phyloP scores from a whole-genome alignment of 805 yeast genomes.

The Suhomyces faveliae region DNA sequence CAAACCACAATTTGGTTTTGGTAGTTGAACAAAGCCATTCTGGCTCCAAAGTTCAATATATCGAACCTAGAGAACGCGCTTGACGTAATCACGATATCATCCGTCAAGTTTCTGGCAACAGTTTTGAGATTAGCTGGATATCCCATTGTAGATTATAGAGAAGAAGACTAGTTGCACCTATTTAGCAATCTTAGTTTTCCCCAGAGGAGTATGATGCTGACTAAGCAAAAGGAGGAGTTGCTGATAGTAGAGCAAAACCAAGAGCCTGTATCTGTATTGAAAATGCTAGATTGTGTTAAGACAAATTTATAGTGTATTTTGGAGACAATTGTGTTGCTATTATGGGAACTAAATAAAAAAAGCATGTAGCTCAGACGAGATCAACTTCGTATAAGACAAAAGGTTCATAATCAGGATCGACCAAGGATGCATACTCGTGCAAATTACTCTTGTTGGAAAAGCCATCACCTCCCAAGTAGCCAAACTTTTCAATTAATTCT shows the following conservation, averaged over 20 bases:
- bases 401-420: conserved; percentile 94
- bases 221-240: not conserved
- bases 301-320: no score
- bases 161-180: not conserved
- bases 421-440: conserved; percentile 86
- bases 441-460: conserved; percentile 68
- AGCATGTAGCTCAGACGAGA: conserved; percentile 22
- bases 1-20: conserved; percentile 43
- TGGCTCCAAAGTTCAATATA: conserved; percentile 38
- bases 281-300: not conserved
- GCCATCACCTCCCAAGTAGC: conserved; percentile 91
- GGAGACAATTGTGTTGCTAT: not conserved
- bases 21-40: conserved; percentile 40
- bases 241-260: not conserved
- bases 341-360: conserved; percentile 4
- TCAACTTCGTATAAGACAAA: conserved; percentile 74
- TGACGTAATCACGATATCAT: conserved; percentile 35
- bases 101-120: conserved; percentile 28
- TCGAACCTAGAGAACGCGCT: conserved; percentile 33
- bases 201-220: not conserved
- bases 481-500: conserved; percentile 71
- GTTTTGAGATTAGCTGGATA: conserved; percentile 37
- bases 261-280: not conserved
- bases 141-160: conserved; percentile 18
- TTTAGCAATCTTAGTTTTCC: not conserved